Base-by-base conservation (phyloP, 2,329 filamentous ascomycete species). In the Biscogniauxia mediterranea region DNA sequence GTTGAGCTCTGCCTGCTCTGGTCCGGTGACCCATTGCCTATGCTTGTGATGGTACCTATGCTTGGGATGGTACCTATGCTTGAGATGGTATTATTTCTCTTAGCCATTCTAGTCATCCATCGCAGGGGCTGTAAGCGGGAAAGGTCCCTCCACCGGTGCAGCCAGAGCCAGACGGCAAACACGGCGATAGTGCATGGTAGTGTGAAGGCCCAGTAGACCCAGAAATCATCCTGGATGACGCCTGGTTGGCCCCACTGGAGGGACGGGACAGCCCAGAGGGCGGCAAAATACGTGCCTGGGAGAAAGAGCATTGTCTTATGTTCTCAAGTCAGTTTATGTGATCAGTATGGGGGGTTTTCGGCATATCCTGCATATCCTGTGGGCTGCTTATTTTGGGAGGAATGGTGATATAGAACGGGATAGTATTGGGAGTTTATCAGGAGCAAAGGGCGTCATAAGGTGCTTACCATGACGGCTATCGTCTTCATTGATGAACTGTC, bases 121-220 rank as follows among this genome's bases (percentile, higher is more conserved):
- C n/a, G n/a, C 38, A 42, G 15, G 9, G 15, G 38, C 38, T 15
- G 38, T n/a, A 42, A 15, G 38, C 13, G 26, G 26, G 26, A 8
- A 4, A 42, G 4, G 38, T 17, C 15, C 38, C 13, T 42, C 38
- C 38, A 3, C 38, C 38, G 38, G 15, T 42, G 38, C 6, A 42
- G 38, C 5, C 38, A 4, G 13, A 17, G 38, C 69, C 66, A 69
- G 51, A 66, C 21, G 11, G 65, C 19, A 23, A 69, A 58, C 13
- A 69, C 58, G 1, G 69, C 46, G 4, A 60, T 38, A 2, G 68
- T 69, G 2, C 76, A 77, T 0, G 80, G 79, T 21, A 84, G 71
- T 0, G 81, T 81, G 51, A 83, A 79, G 0, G 78, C 82, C 81
- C 79, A 83, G 66, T 81, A 82, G 11, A 81, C 77, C 64, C 67